Conservation (phyloP, 2,329 filamentous ascomycete species). For the Claviceps capensis region DNA sequence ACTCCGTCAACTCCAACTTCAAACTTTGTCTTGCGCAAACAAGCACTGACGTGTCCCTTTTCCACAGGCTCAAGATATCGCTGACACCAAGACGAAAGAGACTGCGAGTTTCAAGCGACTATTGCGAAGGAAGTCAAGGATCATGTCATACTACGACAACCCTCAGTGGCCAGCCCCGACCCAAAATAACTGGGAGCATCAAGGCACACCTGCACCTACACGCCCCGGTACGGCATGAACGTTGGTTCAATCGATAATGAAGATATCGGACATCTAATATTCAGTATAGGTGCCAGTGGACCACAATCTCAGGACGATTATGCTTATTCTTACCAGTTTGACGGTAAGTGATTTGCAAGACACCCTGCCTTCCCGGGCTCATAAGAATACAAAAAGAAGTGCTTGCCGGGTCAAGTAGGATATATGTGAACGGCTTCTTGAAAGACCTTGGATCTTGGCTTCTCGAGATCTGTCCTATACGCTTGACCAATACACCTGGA, state of each 20-base stretch:
- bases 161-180: constrained; percentile 23
- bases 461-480: neutral
- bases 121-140: neutral
- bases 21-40: neutral
- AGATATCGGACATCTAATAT: constrained; percentile 5
- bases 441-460: neutral
- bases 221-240: constrained; percentile 23
- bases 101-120: neutral
- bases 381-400: neutral
- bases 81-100: neutral
- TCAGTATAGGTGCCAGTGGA: constrained; percentile 53
- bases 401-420: neutral
- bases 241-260: neutral
- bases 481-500: neutral
- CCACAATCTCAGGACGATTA: constrained; percentile 62
- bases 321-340: constrained; percentile 78
- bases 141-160: constrained; percentile 34
- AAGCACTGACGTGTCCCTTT: neutral
- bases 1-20: neutral
- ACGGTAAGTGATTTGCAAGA: constrained; percentile 48
- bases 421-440: neutral
- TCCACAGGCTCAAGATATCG: neutral
- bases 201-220: constrained; percentile 26
- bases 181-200: constrained; percentile 33
- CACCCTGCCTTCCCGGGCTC: neutral